phyloP scores from a whole-genome alignment of 768 basidiomycete species.

The Serpula lacrymans region DNA sequence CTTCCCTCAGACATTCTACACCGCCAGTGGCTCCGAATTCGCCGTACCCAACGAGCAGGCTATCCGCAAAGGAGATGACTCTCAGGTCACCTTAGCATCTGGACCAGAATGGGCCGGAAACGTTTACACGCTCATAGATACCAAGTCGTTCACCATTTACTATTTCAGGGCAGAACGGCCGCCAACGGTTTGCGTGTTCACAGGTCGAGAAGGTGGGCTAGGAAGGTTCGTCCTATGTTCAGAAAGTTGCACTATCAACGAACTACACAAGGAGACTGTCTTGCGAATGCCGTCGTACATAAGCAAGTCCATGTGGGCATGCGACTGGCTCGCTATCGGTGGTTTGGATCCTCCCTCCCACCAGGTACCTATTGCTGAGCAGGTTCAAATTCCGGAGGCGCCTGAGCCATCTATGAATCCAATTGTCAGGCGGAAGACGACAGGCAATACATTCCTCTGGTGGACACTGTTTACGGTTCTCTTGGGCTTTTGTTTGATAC shows the following conservation, averaged over 20 bases:
- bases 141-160: constrained; percentile 11
- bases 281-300: constrained; percentile 20
- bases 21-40: constrained; percentile 14
- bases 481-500: too few species aligned
- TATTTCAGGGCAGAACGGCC: constrained; percentile 14
- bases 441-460: too few species aligned
- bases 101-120: background rate
- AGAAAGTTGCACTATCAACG: constrained; percentile 11
- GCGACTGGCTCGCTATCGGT: too few species aligned
- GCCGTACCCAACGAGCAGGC: background rate
- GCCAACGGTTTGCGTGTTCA: constrained; percentile 18
- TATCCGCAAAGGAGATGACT: constrained; percentile 5
- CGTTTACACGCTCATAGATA: constrained; percentile 16
- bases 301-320: too few species aligned
- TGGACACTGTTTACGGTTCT: too few species aligned
- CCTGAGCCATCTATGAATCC: too few species aligned
- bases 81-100: constrained; percentile 3
- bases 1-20: constrained; percentile 8
- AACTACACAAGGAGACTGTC: constrained; percentile 18
- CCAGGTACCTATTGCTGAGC: too few species aligned
- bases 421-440: too few species aligned
- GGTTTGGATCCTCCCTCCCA: too few species aligned
- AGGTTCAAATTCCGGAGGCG: too few species aligned
- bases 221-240: constrained; percentile 21
- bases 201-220: constrained; percentile 18